Percentiles rank a stretch among this genome's conserved stretches.
Evolutionary conservation across 352 stramenopile species (phyloP).

Genomic region (Peronospora belbahrii): DNA sequence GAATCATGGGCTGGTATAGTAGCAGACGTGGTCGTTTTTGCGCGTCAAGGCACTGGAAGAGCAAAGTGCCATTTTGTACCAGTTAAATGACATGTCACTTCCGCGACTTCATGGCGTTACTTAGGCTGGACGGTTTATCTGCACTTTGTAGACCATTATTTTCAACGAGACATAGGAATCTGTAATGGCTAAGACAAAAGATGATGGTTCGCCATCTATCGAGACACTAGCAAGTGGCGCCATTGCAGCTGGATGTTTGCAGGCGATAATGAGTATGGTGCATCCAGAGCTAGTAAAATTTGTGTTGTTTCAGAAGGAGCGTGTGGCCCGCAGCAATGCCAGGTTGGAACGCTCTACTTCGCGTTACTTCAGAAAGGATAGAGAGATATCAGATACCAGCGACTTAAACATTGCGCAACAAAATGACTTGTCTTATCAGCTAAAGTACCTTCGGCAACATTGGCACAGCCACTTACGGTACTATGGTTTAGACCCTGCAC

Average conservation of each 20-base stretch:
- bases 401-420: constrained; percentile 15
- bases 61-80: too few species aligned
- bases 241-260: constrained; percentile 29
- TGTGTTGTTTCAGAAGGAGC: constrained; percentile 28
- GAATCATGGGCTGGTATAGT: too few species aligned
- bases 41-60: too few species aligned
- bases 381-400: background rate
- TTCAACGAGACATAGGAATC: too few species aligned
- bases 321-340: constrained; percentile 20
- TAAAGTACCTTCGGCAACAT: constrained; percentile 32
- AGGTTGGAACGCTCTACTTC: constrained; percentile 5
- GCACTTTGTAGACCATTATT: too few species aligned
- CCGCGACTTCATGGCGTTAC: too few species aligned
- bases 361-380: background rate
- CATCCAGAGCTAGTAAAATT: constrained; percentile 30
- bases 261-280: constrained; percentile 38
- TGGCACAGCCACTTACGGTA: constrained; percentile 35
- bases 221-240: constrained; percentile 22
- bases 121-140: too few species aligned
- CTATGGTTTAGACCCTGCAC: constrained; percentile 17
- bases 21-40: too few species aligned
- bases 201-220: constrained; percentile 6
- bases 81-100: too few species aligned
- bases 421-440: constrained; percentile 26
- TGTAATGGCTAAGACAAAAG: too few species aligned